Percentiles rank a stretch among this genome's conserved stretches.
Conservation (phyloP, 331 rosid genomes). For the Erythrophleum ivorense region DNA sequence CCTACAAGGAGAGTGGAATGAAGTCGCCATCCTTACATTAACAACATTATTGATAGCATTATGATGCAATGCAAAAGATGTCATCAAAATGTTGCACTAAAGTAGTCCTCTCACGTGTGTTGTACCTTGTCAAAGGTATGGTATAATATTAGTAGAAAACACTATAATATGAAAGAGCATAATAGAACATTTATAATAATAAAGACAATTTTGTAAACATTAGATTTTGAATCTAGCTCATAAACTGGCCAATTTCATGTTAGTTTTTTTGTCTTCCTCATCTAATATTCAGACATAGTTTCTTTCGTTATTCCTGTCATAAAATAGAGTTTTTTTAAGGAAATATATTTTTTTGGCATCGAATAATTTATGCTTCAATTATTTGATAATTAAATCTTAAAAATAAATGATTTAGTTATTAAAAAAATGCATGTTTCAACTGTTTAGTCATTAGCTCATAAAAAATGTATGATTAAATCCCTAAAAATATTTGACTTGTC, state of each 20-base stretch:
- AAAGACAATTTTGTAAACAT: background rate
- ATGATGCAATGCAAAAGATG: background rate
- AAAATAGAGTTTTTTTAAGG: too few relatives aligned
- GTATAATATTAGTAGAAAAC: background rate
- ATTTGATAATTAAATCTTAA: too few relatives aligned
- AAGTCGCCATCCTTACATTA: background rate
- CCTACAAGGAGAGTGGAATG: background rate
- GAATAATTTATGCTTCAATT: too few relatives aligned
- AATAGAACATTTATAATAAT: background rate
- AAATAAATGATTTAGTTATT: too few relatives aligned
- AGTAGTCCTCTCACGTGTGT: background rate
- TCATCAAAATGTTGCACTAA: background rate
- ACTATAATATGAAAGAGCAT: background rate
- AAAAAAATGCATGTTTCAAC: too few relatives aligned
- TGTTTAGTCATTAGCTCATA: too few relatives aligned
- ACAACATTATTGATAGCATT: background rate
- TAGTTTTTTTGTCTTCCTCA: background rate
- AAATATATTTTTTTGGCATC: too few relatives aligned
- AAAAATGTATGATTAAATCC: too few relatives aligned
- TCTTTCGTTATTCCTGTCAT: too few relatives aligned
- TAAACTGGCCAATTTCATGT: background rate
- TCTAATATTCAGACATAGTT: too few relatives aligned
- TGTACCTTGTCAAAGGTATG: background rate
- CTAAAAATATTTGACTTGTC: too few relatives aligned
- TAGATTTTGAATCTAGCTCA: background rate